Evolutionary conservation across 176 grass and related monocot genomes (phyloP).

Genomic region (Musa acuminata): DNA sequence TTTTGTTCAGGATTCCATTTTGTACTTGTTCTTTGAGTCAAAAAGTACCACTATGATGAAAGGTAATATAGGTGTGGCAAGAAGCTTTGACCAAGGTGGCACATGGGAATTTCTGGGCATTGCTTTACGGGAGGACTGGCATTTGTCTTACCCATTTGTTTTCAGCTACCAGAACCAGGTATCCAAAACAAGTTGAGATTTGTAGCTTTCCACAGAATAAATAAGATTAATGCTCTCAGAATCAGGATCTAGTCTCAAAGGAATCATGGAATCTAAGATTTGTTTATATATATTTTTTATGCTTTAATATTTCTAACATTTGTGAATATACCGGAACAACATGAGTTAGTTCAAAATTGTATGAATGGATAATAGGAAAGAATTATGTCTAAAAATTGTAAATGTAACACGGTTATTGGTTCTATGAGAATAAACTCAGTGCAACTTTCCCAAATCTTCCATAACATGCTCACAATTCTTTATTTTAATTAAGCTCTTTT

Average conservation of each 20-base stretch:
- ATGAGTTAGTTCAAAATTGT: too few species aligned
- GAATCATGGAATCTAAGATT: too few species aligned
- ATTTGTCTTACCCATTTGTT: conserved; percentile 91
- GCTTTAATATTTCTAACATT: too few species aligned
- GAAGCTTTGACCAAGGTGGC: conserved; percentile 66
- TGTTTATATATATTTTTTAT: too few species aligned
- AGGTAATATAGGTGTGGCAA: conserved; percentile 91
- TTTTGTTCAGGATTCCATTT: conserved; percentile 40
- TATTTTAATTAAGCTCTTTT: too few species aligned
- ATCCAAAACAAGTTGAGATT: conserved; percentile 11
- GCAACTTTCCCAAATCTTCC: too few species aligned
- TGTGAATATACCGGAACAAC: neutral
- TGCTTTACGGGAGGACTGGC: conserved; percentile 76
- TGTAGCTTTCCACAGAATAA: neutral
- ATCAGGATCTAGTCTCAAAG: too few species aligned
- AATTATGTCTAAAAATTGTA: too few species aligned
- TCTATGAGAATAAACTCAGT: too few species aligned
- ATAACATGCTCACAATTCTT: too few species aligned
- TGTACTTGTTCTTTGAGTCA: conserved; percentile 89
- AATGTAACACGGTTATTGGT: too few species aligned
- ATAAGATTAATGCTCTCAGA: neutral
- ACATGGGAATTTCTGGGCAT: conserved; percentile 96
- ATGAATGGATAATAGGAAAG: too few species aligned
- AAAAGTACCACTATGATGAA: conserved; percentile 56
- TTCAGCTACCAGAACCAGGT: conserved; percentile 88